phyloP scores from a whole-genome alignment of 768 basidiomycete species.

The Boletales sp. region DNA sequence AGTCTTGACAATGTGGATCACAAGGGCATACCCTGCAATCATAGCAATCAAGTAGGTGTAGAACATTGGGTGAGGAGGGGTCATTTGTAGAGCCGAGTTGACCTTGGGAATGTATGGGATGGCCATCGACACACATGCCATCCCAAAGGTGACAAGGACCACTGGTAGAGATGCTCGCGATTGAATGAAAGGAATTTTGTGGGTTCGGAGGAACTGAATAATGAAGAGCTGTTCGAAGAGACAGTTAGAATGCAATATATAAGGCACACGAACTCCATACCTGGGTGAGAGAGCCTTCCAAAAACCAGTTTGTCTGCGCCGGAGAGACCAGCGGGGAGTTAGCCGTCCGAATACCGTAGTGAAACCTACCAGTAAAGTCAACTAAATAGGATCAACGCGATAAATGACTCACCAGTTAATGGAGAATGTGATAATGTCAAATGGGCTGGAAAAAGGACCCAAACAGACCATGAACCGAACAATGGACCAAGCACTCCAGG shows the following conservation, averaged over 20 bases:
- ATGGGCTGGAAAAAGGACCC: conserved; percentile 35
- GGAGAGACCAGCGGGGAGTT: conserved; percentile 28
- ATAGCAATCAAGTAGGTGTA: conserved; percentile 24
- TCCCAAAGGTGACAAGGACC: conserved; percentile 28
- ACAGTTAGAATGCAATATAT: background rate
- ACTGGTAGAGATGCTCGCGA: conserved; percentile 28
- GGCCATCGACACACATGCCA: conserved; percentile 31
- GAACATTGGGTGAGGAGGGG: conserved; percentile 27
- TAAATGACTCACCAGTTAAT: conserved; percentile 29
- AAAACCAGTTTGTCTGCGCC: conserved; percentile 36
- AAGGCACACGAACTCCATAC: conserved; percentile 11
- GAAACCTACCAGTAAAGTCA: conserved; percentile 21
- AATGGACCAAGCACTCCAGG: conserved; percentile 34
- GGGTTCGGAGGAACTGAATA: conserved; percentile 31
- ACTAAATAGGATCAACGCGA: background rate
- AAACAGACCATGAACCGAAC: conserved; percentile 34
- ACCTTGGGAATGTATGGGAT: conserved; percentile 32
- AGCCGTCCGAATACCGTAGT: conserved; percentile 26
- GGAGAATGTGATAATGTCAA: conserved; percentile 29
- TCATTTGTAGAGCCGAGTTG: conserved; percentile 26
- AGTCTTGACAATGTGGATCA: conserved; percentile 25
- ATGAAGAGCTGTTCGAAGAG: conserved; percentile 24
- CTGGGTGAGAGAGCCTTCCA: conserved; percentile 35
- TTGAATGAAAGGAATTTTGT: conserved; percentile 30
- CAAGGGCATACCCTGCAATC: conserved; percentile 21